These are phyloP conservation scores for Lasiosphaeris hirsuta DNA, from an alignment of 495 filamentous ascomycete genomes.

Conservation along the genomic window DNA sequence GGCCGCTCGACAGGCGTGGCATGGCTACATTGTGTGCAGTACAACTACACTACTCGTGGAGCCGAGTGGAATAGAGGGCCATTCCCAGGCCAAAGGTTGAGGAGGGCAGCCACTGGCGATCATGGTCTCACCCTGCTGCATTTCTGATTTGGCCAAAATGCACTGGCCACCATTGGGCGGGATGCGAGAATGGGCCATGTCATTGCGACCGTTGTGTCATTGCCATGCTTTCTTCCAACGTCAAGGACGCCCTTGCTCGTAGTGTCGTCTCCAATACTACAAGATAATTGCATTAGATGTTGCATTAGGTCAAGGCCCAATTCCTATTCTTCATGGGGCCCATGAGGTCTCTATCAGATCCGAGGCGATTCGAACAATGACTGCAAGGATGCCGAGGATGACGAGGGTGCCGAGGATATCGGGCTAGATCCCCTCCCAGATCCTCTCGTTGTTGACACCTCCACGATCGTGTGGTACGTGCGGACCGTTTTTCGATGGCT, in stretches of 20 bases:
- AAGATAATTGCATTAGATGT: constrained; percentile 13
- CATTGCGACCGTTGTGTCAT: too few species aligned
- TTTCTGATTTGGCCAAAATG: neutral
- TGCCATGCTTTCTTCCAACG: neutral
- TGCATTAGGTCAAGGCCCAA: neutral
- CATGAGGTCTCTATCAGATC: constrained; percentile 3
- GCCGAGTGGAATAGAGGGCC: neutral
- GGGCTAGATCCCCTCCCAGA: neutral
- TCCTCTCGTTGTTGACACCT: neutral
- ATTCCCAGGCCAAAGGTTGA: constrained; percentile 16
- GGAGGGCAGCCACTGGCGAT: constrained; percentile 26
- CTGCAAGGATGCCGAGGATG: too few species aligned
- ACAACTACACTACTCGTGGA: too few species aligned
- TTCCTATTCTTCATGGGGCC: neutral
- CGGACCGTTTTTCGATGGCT: constrained; percentile 9
- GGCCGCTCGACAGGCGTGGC: too few species aligned
- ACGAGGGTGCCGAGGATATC: too few species aligned
- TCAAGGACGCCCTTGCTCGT: too few species aligned
- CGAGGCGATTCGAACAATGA: neutral
- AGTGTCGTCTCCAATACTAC: neutral
- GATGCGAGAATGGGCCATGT: constrained; percentile 14
- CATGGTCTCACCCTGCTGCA: constrained; percentile 2
- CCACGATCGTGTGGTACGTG: constrained; percentile 10
- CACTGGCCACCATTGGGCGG: constrained; percentile 22
- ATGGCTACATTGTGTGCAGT: too few species aligned